These are phyloP conservation scores for Backusella parvicylindrica DNA, from an alignment of 192 early-diverging fungal genomes.

Conservation along the genomic window DNA sequence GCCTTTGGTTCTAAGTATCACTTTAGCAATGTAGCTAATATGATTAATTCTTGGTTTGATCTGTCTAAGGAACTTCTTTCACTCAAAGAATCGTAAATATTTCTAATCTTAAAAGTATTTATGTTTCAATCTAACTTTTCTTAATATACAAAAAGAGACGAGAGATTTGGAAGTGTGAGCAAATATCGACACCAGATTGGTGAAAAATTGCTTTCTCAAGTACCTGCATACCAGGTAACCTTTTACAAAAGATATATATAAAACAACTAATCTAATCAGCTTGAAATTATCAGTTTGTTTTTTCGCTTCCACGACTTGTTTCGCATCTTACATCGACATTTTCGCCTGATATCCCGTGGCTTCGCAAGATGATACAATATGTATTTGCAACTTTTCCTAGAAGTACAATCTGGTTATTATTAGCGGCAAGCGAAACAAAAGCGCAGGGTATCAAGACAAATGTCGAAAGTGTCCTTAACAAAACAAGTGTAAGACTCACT, in stretches of 20 bases:
- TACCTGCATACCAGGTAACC: neutral
- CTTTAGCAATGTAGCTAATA: slow-evolving; percentile 79
- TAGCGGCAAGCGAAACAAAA: slow-evolving; percentile 10
- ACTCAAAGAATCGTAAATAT: neutral
- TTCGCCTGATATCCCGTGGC: neutral
- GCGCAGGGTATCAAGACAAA: neutral
- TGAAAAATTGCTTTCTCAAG: neutral
- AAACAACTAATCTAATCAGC: neutral
- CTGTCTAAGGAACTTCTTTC: slow-evolving; percentile 41
- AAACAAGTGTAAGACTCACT: neutral
- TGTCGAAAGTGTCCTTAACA: neutral
- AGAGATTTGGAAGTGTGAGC: too few species aligned
- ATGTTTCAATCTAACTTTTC: neutral
- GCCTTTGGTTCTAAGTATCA: slow-evolving; percentile 71
- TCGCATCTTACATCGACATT: neutral
- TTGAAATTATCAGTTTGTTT: neutral
- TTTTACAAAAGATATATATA: neutral
- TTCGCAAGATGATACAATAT: neutral
- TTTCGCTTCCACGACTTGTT: slow-evolving; percentile 4
- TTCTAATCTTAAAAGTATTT: neutral
- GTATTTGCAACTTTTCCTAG: slow-evolving; percentile 1
- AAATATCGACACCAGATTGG: neutral
- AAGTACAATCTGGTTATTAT: slow-evolving; percentile 10
- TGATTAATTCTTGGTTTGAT: slow-evolving; percentile 86
- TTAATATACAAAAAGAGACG: neutral